Base-by-base conservation (phyloP, 805 yeast genomes). In the Novakomyces olei region DNA sequence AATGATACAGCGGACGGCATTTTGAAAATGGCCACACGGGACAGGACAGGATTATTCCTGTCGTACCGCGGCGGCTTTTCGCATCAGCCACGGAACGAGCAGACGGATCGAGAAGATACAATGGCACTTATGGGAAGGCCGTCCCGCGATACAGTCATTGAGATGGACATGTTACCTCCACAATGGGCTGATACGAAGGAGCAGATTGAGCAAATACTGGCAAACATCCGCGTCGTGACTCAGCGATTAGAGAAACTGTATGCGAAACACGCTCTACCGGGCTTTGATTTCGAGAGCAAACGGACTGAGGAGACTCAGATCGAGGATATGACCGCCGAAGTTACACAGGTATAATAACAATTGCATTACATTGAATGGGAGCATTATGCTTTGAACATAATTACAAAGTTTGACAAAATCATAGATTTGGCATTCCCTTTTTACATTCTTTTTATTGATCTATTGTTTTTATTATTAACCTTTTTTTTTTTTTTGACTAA, bases 201-300 rank as follows among this genome's bases (percentile, higher is more conserved):
- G 28, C 77, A 73, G 35, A 67, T 85, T 10, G 92, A 81, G 49
- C 67, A 60, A 19, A 56, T 65, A 36, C 51, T 83, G 29, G 49
- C 41, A 1, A 57, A 60, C 18, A 69, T 79, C 25, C 65, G 63
- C 29, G n/a, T n/a, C n/a, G n/a, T n/a, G n/a, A 45, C 46, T 17
- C 19, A 19, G 4, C 12, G 19, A 18, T 60, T 85, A 44, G 71
- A 70, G 32, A 63, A 64, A 26, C 52, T 80, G 23, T 88, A 88
- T 50, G 73, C 75, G 49, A 76, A 73, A 53, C 73, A 81, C 42
- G 60, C 85, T 9, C 63, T 88, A 23, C 93, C 95, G 2, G 88
- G 88, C 15, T 78, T 80, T 48, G n/a, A n/a, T n/a, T n/a, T n/a
- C n/a, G n/a, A n/a, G n/a, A 72, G 67, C 42, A 96, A 88, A 51